phyloP scores from a whole-genome alignment of 768 basidiomycete species.

The Hypsizygus marmoreus region DNA sequence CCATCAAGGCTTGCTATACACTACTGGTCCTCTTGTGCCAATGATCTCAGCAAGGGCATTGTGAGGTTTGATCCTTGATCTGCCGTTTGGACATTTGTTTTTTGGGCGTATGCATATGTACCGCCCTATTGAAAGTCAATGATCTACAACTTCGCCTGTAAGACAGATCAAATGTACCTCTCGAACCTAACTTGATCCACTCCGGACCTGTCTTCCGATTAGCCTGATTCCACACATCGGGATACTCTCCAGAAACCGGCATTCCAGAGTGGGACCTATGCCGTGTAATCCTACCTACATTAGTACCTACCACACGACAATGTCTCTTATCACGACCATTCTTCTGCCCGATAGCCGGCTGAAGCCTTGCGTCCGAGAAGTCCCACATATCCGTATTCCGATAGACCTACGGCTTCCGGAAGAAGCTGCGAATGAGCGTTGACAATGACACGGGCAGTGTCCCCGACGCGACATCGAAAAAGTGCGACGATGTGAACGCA shows the following conservation, averaged over 20 bases:
- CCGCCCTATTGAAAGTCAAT: no score
- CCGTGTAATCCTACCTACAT: no score
- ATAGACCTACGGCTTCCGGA: constrained; percentile 25
- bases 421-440: constrained; percentile 14
- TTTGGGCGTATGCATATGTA: no score
- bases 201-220: constrained; percentile 12
- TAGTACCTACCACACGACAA: constrained; percentile 25
- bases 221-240: constrained; percentile 17
- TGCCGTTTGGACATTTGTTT: no score
- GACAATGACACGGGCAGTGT: constrained; percentile 11
- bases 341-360: constrained; percentile 21
- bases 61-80: no score
- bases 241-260: no score
- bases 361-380: constrained; percentile 25
- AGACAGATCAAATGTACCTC: constrained; percentile 16
- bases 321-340: constrained; percentile 25
- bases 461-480: constrained; percentile 13
- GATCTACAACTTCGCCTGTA: constrained; percentile 9
- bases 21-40: no score
- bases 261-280: no score
- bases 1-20: no score
- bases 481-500: no score
- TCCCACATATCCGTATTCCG: constrained; percentile 28
- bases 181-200: constrained; percentile 21
- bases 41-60: no score